Evolutionary conservation across 1,284 basidiomycete genomes (phyloP).

Genomic region (Ceratobasidium sp.): DNA sequence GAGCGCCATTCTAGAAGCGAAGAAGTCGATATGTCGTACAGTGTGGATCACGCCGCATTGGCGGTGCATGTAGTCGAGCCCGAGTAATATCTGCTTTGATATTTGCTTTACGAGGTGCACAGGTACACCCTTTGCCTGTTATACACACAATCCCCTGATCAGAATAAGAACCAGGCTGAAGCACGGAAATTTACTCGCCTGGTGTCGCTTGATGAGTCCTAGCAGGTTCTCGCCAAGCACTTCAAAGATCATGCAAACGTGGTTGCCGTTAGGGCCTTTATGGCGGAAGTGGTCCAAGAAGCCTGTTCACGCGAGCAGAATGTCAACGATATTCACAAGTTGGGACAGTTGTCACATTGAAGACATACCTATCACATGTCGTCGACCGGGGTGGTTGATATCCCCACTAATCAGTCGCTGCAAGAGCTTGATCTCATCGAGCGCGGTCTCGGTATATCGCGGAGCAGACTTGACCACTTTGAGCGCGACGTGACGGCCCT

Average conservation of each 20-base stretch:
- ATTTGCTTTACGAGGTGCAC: slow-evolving; percentile 95
- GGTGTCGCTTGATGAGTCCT: slow-evolving; percentile 95
- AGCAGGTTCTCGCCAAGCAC: slow-evolving; percentile 98
- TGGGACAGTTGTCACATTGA: not conserved
- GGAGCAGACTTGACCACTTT: slow-evolving; percentile 99
- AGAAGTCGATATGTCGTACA: slow-evolving; percentile 44
- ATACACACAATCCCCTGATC: slow-evolving; percentile 79
- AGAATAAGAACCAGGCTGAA: slow-evolving; percentile 94
- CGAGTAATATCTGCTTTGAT: slow-evolving; percentile 93
- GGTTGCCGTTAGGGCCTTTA: slow-evolving; percentile 93
- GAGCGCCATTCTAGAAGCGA: not conserved
- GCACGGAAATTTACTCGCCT: slow-evolving; percentile 93
- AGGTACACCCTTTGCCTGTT: slow-evolving; percentile 91
- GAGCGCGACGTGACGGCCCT: slow-evolving; percentile 95
- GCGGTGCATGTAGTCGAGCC: slow-evolving; percentile 96
- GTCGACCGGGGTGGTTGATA: slow-evolving; percentile 56
- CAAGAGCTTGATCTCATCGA: slow-evolving; percentile 98
- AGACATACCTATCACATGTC: slow-evolving; percentile 50
- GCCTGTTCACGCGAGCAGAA: slow-evolving; percentile 69
- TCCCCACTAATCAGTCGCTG: slow-evolving; percentile 90
- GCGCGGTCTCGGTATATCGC: slow-evolving; percentile 95
- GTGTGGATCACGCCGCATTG: slow-evolving; percentile 96
- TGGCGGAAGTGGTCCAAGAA: slow-evolving; percentile 98
- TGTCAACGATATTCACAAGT: not conserved
- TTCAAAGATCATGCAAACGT: slow-evolving; percentile 99